Percentiles rank a stretch among this genome's conserved stretches.
Evolutionary conservation across 2,329 filamentous ascomycete genomes (phyloP).

Genomic region (Colletotrichum cuscutae): DNA sequence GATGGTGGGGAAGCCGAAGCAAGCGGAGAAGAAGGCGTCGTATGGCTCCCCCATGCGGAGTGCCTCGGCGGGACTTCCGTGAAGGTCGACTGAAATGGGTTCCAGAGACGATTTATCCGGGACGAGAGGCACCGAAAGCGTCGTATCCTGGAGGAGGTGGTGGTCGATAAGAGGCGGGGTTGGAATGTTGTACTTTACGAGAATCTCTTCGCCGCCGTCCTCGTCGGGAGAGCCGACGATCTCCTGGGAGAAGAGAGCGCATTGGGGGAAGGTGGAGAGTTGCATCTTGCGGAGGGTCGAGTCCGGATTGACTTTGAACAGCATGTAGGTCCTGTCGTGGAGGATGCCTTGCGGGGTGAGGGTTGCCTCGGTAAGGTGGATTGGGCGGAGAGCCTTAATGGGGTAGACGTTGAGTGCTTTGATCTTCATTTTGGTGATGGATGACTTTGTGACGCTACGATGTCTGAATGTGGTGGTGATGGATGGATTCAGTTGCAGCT

Average conservation of each 20-base stretch:
- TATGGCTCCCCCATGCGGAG: slow-evolving; percentile 71
- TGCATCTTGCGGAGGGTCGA: slow-evolving; percentile 66
- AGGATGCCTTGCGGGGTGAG: slow-evolving; percentile 71
- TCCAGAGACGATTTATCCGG: slow-evolving; percentile 60
- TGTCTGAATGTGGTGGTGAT: neutral
- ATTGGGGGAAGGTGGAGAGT: slow-evolving; percentile 65
- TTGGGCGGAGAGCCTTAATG: slow-evolving; percentile 76
- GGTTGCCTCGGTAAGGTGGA: slow-evolving; percentile 62
- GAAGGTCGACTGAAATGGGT: slow-evolving; percentile 65
- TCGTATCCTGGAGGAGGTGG: slow-evolving; percentile 46
- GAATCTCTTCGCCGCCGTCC: slow-evolving; percentile 44
- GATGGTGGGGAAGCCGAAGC: slow-evolving; percentile 70
- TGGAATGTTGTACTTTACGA: slow-evolving; percentile 55
- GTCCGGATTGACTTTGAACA: slow-evolving; percentile 62
- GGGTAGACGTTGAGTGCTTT: slow-evolving; percentile 73
- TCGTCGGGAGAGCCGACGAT: slow-evolving; percentile 53
- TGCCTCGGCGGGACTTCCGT: slow-evolving; percentile 66
- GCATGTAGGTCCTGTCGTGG: slow-evolving; percentile 78
- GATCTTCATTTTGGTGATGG: slow-evolving; percentile 14
- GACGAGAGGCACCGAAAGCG: slow-evolving; percentile 66
- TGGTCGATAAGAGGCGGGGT: slow-evolving; percentile 50
- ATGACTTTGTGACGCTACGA: no score
- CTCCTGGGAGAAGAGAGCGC: slow-evolving; percentile 72
- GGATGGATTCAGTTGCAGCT: neutral
- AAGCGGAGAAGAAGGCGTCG: slow-evolving; percentile 74